A percentile compares a stretch with the other conserved stretches of the same genome.
phyloP scores from a whole-genome alignment of 208 protist genomes.

The Acanthamoeba lenticulata region DNA sequence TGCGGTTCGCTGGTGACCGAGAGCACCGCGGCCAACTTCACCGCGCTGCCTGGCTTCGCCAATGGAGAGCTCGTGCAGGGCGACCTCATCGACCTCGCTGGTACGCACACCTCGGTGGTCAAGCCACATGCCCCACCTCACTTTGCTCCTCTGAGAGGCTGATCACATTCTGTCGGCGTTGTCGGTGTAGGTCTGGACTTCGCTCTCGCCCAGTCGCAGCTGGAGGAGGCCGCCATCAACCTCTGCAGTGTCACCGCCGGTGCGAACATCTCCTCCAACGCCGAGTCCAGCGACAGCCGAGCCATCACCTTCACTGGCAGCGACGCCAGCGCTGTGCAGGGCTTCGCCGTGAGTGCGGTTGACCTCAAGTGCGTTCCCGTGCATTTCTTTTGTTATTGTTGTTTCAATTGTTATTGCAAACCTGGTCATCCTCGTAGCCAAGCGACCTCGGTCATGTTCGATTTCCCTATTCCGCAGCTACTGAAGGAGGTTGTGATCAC shows the following conservation, averaged over 20 bases:
- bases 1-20: conserved; percentile 8
- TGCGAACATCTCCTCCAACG: not conserved
- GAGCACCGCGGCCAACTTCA: not conserved
- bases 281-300: not conserved
- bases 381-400: not conserved
- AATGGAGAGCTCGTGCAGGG: not conserved
- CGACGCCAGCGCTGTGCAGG: not conserved
- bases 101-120: not conserved
- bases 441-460: not conserved
- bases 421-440: not conserved
- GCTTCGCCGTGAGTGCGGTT: not conserved
- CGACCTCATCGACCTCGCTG: not conserved
- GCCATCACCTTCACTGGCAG: not conserved
- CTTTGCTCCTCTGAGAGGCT: not conserved
- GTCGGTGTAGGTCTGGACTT: too few relatives aligned
- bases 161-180: too few relatives aligned
- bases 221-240: too few relatives aligned
- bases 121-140: not conserved
- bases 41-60: not conserved
- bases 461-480: not conserved
- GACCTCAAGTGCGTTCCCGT: not conserved
- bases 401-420: not conserved
- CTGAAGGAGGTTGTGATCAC: not conserved
- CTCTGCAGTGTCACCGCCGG: not conserved
- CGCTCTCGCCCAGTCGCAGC: too few relatives aligned